Evolutionary conservation across 2,329 filamentous ascomycete species (phyloP), one percentile per base, ranked within the genome.

Genomic region (Penicillium concentricum): DNA sequence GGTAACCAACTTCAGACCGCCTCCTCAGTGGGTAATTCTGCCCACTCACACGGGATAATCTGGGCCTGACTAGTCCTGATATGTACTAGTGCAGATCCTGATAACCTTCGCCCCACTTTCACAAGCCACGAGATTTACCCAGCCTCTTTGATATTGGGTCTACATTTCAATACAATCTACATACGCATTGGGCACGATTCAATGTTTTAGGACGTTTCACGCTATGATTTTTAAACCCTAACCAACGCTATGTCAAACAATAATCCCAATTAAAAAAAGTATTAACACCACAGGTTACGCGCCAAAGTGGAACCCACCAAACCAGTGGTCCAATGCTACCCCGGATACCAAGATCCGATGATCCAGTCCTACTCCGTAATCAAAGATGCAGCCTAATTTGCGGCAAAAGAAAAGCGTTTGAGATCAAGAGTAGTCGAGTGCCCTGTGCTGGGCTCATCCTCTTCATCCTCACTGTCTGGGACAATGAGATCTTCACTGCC

Each of bases 401-500:
- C 60, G 20, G 66, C 62, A 63, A 74, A 77, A 24, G 71, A 71
- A 61, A 76, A 77, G 38, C 65, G 68, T 56, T 72, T 69, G 28
- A 77, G 61, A 59, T 76, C 67, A 49, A 77, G 49, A 15, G 65
- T 56, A 3, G 28, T 51, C 15, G 56, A 57, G 24, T 43, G 53
- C 6, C 43, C 28, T 13, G 48, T 54, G 24, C 57, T 61, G 2
- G 51, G 41, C 32, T 57, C 58, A 7, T 54, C 69, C 15, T 73
- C 69, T n/a, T 74, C 72, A 4, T 78, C 78, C 41, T 83, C 81
- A 48, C 79, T 82, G 55, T 79, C 75, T 20, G 78, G 79, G 38
- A 82, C 67, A 20, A 84, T 77, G 37, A 78, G 64, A 61, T 84
- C 81, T 62, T 84, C 81, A 57, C 81, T 83, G 2, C 81, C 81